Evolutionary conservation across 2,329 filamentous ascomycete genomes (phyloP), one percentile per base, ranked within the genome.

Genomic region (Trichoderma atroviride): DNA sequence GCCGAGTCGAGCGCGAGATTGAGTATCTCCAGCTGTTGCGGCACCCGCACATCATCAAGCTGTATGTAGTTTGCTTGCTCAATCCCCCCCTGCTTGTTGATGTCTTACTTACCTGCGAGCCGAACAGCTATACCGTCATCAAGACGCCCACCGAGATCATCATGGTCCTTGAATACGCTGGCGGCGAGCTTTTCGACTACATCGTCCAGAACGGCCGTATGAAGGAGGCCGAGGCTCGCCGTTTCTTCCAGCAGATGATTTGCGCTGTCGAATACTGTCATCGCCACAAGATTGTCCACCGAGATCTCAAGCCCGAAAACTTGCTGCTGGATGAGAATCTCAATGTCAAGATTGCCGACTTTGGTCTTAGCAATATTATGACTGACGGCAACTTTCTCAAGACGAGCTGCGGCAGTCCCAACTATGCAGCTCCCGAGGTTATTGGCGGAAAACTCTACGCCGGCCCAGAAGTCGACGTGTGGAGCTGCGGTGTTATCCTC

Each of bases 191-290:
- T 70, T 99, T 99, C 81, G 95, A 99, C 81, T 98, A 98, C 82
- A 96, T 99, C 72, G 96, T 99, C 70, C 91, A 94, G 77, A 90
- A 97, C 78, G 96, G 96, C 68, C 91, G 92, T 77, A 93, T 98
- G 87, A 89, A 91, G 74, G 96, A 99, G 80, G 87, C 90, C 71
- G 92, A 96, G 79, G 96, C 96, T n/a, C 90, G 96, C 69, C 93
- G 95, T 74, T 97, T 99, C 84, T 99, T 99, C 81, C 96, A 99
- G 81, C 96, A 99, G 81, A 99, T 99, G 82, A 92, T 99, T 66
- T 97, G 96, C 80, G 96, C 96, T 55, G 96, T 99, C 74, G 96
- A 99, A 80, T 99, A 99, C 83, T 99, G 96, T 78, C 96, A 99
- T 82, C 89, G 96, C 71, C 96, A 99, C 84, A 98, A 98, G 83